Percentiles rank a stretch among this genome's conserved stretches.
Conservation (phyloP, 139 green algal genomes). For the Mychonastes homosphaera region DNA sequence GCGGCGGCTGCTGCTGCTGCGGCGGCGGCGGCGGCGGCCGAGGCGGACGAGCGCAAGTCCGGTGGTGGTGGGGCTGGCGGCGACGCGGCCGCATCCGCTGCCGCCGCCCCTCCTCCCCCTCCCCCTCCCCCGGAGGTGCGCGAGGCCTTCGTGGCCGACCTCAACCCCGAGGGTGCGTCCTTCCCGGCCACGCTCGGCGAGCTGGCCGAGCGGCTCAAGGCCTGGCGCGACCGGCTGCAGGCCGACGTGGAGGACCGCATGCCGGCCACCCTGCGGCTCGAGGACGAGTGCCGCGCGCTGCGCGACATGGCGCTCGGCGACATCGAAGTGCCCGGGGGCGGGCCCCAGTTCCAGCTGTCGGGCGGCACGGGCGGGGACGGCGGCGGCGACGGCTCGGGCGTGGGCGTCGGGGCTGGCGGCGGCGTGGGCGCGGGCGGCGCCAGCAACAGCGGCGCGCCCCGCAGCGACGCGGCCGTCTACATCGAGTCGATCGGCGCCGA, state of each 20-base stretch:
- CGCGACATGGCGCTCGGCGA: constrained; percentile 20
- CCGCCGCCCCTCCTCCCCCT: neutral
- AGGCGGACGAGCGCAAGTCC: neutral
- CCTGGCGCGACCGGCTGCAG: constrained; percentile 65
- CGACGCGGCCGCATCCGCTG: neutral
- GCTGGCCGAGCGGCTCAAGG: constrained; percentile 76
- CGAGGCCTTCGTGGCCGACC: constrained; percentile 76
- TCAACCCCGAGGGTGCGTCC: constrained; percentile 58
- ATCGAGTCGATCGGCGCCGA: constrained; percentile 72
- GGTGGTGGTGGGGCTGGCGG: neutral
- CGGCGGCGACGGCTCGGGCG: too few species aligned
- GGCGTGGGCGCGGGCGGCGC: neutral
- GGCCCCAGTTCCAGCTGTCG: neutral
- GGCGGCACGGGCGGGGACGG: neutral
- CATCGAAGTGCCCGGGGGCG: constrained; percentile 17
- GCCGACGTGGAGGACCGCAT: constrained; percentile 67
- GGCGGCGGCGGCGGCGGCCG: neutral
- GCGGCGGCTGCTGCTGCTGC: neutral
- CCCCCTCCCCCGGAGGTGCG: constrained; percentile 30
- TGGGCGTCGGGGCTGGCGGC: too few species aligned
- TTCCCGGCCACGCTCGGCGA: constrained; percentile 79
- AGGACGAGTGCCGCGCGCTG: constrained; percentile 65
- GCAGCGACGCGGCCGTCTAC: constrained; percentile 32
- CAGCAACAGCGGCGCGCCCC: neutral
- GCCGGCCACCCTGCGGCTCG: constrained; percentile 58